Evolutionary conservation across 2,329 filamentous ascomycete genomes (phyloP), one percentile per base, ranked within the genome.

Genomic region (Camptophora hylomeconis): DNA sequence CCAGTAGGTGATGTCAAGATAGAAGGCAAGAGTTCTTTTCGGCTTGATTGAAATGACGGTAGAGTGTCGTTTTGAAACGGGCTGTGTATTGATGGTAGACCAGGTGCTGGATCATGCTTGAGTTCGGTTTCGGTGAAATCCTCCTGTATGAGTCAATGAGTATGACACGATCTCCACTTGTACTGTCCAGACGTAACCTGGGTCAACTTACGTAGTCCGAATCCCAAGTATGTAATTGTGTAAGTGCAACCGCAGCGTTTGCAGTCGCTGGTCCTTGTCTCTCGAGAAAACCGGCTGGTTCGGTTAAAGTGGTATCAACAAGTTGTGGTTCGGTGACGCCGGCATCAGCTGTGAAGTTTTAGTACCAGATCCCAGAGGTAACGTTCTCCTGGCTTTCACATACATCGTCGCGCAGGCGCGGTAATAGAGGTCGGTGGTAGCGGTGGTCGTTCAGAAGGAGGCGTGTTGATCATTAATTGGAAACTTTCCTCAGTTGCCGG

Each of bases 401-500:
- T 35, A 26, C 40, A 37, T 37, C 32, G 37, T 26, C 35, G 38
- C 24, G 31, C 32, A 22, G 43, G 35, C 16, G 35, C 30, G 10
- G 35, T 17, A 8, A 24, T 22, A 29, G 53, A 46, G 48, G 54
- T 52, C 17, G 56, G 54, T 20, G 60, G 62, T 33, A 61, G 58
- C 38, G 69, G 69, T 24, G 68, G 70, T 47, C 70, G 71, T 53
- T 82, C 76, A 38, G 77, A 76, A 7, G 81, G 86, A 39, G 83
- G 79, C 42, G 82, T 84, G 56, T 75, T 92, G 56, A 95, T 82
- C 89, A 95, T 95, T 54, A 93, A 67, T 50, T 80, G 65, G 59
- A 98, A 94, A 74, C 84, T 94, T 61, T 95, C 87, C 58, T 94
- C 87, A 45, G 87, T 98, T 26, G 89, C 89, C 44, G 89, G 87